Conservation (phyloP, 1,284 basidiomycete genomes). For the Ustilago vetiveriae region DNA sequence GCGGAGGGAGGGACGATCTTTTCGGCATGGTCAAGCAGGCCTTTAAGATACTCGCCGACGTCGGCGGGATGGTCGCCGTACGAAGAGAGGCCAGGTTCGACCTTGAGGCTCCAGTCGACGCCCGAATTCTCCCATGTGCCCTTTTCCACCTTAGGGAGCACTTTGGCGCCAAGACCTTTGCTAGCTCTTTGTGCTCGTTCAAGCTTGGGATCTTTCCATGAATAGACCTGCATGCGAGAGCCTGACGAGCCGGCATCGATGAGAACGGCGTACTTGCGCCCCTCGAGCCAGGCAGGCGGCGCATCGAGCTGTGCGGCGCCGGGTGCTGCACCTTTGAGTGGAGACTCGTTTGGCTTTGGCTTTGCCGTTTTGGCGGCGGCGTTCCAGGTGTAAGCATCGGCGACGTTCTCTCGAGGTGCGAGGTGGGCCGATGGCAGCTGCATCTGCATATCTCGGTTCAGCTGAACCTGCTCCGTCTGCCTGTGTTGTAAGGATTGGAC, state of each 20-base stretch:
- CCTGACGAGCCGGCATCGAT: slow-evolving; percentile 98
- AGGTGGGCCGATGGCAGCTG: slow-evolving; percentile 2
- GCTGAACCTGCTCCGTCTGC: slow-evolving; percentile 7
- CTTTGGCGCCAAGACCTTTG: slow-evolving; percentile 57
- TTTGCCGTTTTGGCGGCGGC: slow-evolving; percentile 39
- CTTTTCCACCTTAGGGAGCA: slow-evolving; percentile 87
- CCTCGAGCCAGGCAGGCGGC: slow-evolving; percentile 35
- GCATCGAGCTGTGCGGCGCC: slow-evolving; percentile 44
- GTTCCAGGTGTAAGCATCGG: slow-evolving; percentile 46
- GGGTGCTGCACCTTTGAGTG: slow-evolving; percentile 41
- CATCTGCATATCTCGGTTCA: slow-evolving; percentile 12
- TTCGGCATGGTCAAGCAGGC: slow-evolving; percentile 83
- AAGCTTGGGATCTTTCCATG: slow-evolving; percentile 84
- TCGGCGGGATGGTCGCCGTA: slow-evolving; percentile 77
- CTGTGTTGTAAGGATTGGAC: not conserved
- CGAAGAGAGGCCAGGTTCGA: slow-evolving; percentile 94
- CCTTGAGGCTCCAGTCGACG: slow-evolving; percentile 83
- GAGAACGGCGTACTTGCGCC: slow-evolving; percentile 81
- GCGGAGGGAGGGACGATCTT: slow-evolving; percentile 84
- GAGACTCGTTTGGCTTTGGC: slow-evolving; percentile 28
- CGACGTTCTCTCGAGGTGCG: slow-evolving; percentile 29
- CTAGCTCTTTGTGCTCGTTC: slow-evolving; percentile 67
- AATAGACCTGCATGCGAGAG: slow-evolving; percentile 94
- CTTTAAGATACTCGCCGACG: slow-evolving; percentile 80
- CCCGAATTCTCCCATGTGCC: slow-evolving; percentile 78